Conservation (phyloP, 2,329 filamentous ascomycete genomes). For the Malbranchea zuffiana region DNA sequence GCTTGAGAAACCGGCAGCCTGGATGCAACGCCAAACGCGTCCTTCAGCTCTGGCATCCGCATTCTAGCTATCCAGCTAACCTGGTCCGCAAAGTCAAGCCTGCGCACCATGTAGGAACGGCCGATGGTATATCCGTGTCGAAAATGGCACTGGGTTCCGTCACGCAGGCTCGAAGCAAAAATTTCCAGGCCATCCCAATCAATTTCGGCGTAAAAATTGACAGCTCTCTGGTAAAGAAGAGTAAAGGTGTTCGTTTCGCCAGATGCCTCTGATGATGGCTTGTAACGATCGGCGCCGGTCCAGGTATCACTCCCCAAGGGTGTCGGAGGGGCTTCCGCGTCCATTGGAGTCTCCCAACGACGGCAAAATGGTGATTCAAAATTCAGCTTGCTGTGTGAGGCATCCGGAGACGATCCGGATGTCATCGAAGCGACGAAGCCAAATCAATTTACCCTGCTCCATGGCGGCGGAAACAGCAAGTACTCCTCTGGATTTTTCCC, state of each 20-base stretch:
- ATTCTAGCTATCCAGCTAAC: conserved; percentile 8
- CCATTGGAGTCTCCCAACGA: neutral
- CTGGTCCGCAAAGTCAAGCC: conserved; percentile 5
- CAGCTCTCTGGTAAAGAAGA: conserved; percentile 5
- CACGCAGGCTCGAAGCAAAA: neutral
- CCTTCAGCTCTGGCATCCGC: conserved; percentile 5
- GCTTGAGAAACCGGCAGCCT: neutral
- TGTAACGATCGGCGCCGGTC: neutral
- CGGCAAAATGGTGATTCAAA: too few relatives aligned
- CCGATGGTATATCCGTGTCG: conserved; percentile 4
- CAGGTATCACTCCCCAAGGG: conserved; percentile 1
- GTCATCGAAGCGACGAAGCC: too few relatives aligned
- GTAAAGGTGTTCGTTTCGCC: neutral
- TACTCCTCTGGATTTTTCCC: too few relatives aligned
- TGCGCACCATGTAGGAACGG: conserved; percentile 3
- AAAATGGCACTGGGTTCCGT: conserved; percentile 1
- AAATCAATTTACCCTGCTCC: too few relatives aligned
- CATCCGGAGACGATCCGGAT: too few relatives aligned
- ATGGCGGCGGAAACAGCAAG: too few relatives aligned
- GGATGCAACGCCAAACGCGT: neutral
- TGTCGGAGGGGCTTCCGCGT: too few relatives aligned
- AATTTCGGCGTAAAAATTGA: neutral
- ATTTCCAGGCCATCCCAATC: neutral
- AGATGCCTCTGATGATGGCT: neutral
- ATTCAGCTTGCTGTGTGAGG: neutral